Conservation (phyloP, 1,139 yeast species). For the Suhomyces ambrosiae region DNA sequence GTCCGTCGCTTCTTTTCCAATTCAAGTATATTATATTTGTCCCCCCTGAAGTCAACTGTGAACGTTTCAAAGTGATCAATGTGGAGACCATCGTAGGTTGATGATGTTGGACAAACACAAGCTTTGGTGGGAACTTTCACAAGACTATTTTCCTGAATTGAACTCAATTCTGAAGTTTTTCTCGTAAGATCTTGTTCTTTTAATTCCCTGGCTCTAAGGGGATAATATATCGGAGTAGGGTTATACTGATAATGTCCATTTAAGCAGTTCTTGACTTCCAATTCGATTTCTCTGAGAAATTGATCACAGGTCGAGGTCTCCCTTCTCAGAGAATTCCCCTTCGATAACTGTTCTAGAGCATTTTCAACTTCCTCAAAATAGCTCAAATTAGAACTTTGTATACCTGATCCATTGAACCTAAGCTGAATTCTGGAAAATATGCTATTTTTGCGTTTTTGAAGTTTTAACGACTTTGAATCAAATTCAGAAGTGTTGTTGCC, state of each 20-base stretch:
- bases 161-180: neutral
- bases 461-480: no score
- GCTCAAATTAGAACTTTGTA: no score
- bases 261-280: neutral
- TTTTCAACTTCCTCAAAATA: neutral
- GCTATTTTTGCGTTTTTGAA: no score
- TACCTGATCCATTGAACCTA: no score
- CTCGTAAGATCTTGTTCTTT: neutral
- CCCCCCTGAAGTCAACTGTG: neutral
- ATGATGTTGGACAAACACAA: neutral
- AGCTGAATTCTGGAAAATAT: no score
- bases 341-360: neutral
- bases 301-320: neutral
- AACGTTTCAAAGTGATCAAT: neutral
- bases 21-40: constrained; percentile 1
- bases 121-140: neutral
- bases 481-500: no score
- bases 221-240: neutral
- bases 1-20: neutral
- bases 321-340: neutral
- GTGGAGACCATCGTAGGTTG: constrained; percentile 1
- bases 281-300: no score
- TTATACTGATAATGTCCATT: neutral
- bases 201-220: neutral
- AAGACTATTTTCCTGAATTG: neutral